Base-by-base conservation (phyloP, 2,329 filamentous ascomycete genomes). In the Ceratocystis ficicola region DNA sequence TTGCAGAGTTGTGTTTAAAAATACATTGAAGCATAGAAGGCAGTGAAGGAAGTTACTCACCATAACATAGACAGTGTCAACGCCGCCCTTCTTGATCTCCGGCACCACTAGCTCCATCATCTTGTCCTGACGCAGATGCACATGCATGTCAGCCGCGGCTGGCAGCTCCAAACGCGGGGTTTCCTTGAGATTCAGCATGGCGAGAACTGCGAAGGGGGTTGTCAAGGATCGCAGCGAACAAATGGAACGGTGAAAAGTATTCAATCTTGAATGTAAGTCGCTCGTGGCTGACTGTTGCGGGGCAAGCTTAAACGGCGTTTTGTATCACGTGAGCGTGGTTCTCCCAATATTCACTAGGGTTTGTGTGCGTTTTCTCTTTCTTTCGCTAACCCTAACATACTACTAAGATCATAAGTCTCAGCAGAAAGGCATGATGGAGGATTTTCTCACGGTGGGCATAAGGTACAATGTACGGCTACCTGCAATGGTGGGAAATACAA, bases 71-170 rank as follows among this genome's bases (percentile, higher is more conserved):
- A 79, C 85, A 12, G 83, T 84, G 72, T 88, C 83, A 69, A 87
- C 83, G 62, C 86, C 87, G 69, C 86, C 86, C 67, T 79, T 74
- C 64, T 81, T 79, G 68, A 82, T 74, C 20, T 77, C 78, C 46
- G 80, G 79, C 57, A 76, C 76, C 25, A 82, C 80, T 44, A 79
- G 71, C 67, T 84, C 77, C 80, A 86, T 85, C 78, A 85, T 82
- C 67, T 81, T 77, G 22, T 81, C 86, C 73, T 89, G 83, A 36
- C 87, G 83, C 70, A 90, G 77, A 74, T 90, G 87, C 71, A 89
- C 86, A 71, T 86, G 84, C 75, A 87, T 83, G 74, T 88, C 86
- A 64, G 85, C 85, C 68, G 84, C 78, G 25, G 85, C 80, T 62
- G 84, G 83, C 71, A 88, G 78, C 76, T 84, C 80, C 55, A 81